These are phyloP conservation scores for Backusella sp. DNA, from an alignment of 192 early-diverging fungal species.

Conservation along the genomic window DNA sequence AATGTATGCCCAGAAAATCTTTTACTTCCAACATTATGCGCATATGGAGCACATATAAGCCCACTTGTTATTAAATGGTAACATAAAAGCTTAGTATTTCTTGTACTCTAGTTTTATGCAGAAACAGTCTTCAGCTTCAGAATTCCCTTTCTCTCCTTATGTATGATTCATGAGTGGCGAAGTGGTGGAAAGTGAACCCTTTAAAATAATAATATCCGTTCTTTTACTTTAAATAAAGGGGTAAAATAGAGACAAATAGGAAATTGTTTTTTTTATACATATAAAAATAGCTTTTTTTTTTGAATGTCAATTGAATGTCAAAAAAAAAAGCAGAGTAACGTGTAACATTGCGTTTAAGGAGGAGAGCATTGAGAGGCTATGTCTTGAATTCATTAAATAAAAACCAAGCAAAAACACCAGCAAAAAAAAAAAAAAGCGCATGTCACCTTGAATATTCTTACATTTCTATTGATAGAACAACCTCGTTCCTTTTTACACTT, in stretches of 20 bases:
- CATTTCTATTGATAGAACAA: neutral
- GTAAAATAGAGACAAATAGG: neutral
- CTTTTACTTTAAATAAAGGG: neutral
- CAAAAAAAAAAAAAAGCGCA: neutral
- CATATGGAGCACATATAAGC: neutral
- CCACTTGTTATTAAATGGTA: neutral
- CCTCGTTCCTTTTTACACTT: neutral
- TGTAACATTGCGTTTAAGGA: neutral
- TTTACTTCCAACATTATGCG: neutral
- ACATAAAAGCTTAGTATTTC: neutral
- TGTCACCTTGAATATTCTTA: neutral
- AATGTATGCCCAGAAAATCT: neutral
- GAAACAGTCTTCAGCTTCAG: neutral
- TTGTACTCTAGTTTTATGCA: neutral
- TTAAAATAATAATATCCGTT: neutral
- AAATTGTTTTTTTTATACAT: neutral
- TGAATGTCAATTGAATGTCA: conserved; percentile 6
- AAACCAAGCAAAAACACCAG: neutral
- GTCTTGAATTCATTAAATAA: neutral
- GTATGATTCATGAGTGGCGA: neutral
- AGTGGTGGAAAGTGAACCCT: neutral
- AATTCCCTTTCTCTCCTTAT: neutral
- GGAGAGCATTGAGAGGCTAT: neutral
- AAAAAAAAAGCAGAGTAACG: neutral
- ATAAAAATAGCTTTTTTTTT: neutral